These are phyloP conservation scores for Tulasnella sp. DNA, from an alignment of 768 basidiomycete species.

Conservation along the genomic window DNA sequence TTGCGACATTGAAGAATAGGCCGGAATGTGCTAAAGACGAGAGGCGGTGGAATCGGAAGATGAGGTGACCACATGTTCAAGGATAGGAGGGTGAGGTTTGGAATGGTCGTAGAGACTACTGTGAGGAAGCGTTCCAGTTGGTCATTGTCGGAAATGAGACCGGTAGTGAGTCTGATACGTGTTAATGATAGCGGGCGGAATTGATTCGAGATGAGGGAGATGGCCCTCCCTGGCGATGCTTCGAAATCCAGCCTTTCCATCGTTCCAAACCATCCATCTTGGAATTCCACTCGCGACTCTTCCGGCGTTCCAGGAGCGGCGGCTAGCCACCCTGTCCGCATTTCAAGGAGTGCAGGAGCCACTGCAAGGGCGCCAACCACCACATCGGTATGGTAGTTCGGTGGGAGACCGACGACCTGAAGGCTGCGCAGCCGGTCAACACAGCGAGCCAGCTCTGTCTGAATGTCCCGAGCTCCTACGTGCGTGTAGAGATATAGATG, in stretches of 20 bases:
- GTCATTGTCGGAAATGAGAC: conserved; percentile 4
- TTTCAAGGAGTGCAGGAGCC: conserved; percentile 13
- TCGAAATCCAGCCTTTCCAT: conserved; percentile 22
- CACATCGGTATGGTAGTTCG: conserved; percentile 16
- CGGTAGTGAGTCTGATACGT: conserved; percentile 7
- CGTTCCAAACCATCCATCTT: conserved; percentile 22
- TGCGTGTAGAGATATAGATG: conserved; percentile 16
- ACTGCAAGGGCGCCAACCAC: conserved; percentile 15
- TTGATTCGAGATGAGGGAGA: conserved; percentile 6
- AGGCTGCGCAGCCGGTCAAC: conserved; percentile 7
- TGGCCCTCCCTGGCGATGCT: conserved; percentile 5
- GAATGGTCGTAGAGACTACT: conserved; percentile 3
- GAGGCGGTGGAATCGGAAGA: conserved; percentile 10
- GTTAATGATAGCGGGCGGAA: conserved; percentile 13
- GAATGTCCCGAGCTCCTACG: conserved; percentile 8
- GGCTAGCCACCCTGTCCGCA: conserved; percentile 23
- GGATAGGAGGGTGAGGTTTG: conserved; percentile 15
- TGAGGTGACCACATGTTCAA: conserved; percentile 18
- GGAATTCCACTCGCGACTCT: conserved; percentile 17
- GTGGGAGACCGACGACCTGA: conserved; percentile 15
- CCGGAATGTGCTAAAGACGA: conserved; percentile 19
- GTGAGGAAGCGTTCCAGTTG: conserved; percentile 21
- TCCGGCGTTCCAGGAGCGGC: conserved; percentile 19
- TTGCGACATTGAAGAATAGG: conserved; percentile 18
- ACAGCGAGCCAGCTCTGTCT: not conserved